Base-by-base conservation (phyloP, 2,329 filamentous ascomycete genomes). In the Kalaharituber pfeilii region DNA sequence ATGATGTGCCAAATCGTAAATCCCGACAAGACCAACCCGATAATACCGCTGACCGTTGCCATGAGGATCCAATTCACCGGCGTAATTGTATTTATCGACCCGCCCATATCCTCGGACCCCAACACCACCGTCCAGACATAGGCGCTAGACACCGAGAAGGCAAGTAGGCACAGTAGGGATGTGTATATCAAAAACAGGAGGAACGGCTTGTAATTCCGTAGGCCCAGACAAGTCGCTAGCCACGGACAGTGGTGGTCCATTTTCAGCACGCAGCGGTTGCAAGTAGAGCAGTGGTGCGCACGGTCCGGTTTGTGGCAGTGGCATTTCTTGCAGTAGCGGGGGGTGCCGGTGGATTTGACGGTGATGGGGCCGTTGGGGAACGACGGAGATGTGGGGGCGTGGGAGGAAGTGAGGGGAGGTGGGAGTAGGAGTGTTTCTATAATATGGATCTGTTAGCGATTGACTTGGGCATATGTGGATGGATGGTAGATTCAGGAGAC, bases 181-280 rank as follows among this genome's bases (percentile, higher is more conserved):
- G 85, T 86, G 68, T 98, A 96, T 54, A 88, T 77, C 25, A 98
- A 74, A 67, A 96, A 98, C 2, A 96, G 75, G 52, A 98, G 68
- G 66, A 98, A 98, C 0, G 88, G 77, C 70, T 98, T 98, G 74
- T 95, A 93, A 70, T 98, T 98, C 65, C 79, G 80, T 60, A 98
- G 73, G 20, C 91, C 91, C 56, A 98, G 84, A 68, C 91, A 98
- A 3, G 86, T 94, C 26, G 91, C 89, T 50, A 98, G 76, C 91
- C 91, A 98, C 15, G 91, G 91, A 67, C 91, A 98, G 71, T 98
- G 91, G 68, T 98, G 91, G 67, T 98, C 91, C 91, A 98, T 98
- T 74, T 98, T 98, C 68, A 98, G 75, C 25, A 98, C 88, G 68
- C 91, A 98, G 65, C 84, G 82, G 62, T 82, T 80, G 70, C 91